Evolutionary conservation across 116 monocot genomes (phyloP), one percentile per base, ranked within the genome.

Genomic region (Iris pallida): DNA sequence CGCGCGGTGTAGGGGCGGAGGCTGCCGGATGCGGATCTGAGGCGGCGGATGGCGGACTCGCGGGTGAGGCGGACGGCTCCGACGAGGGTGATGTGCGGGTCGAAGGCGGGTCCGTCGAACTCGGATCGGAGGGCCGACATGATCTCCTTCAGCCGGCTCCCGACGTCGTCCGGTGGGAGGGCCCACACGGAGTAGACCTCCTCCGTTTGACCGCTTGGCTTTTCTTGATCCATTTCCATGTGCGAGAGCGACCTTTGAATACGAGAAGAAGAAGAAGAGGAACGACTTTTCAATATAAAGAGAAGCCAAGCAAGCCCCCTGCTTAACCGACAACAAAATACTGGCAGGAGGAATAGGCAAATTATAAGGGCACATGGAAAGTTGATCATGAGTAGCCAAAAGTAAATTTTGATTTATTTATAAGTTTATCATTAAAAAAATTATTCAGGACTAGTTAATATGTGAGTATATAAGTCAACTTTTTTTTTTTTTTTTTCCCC

Each of bases 71-170:
- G 57, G 63, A 70, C 60, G 61, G 74, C 82, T 5, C 80, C 82
- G 62, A 82, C 82, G 44, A 82, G 73, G 73, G 86, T 86, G 61
- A 82, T 76, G 79, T 86, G 86, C n/a, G 86, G 87, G 14, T 87
- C 77, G 80, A 83, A 80, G 4, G 54, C 63, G n/a, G 83, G 83
- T n/a, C 87, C 83, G 47, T 68, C 83, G 75, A 80, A 78, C 20
- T 83, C 87, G 18, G 73, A 71, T 3, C 83, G 83, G 61, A 87
- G 83, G 54, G 63, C 45, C 16, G 71, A 53, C 83, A 83, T 87
- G 30, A 87, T 45, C 45, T 57, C 30, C 71, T 75, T 79, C 53
- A 87, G 59, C 16, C 81, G 78, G 57, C 8, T 47, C 49, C 75
- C 62, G 52, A 78, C 68, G 54, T 76, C 76, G 16, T 78, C 68